Evolutionary conservation across 805 yeast species (phyloP), one percentile per base, ranked within the genome.

Genomic region (Ascoidea tarda): DNA sequence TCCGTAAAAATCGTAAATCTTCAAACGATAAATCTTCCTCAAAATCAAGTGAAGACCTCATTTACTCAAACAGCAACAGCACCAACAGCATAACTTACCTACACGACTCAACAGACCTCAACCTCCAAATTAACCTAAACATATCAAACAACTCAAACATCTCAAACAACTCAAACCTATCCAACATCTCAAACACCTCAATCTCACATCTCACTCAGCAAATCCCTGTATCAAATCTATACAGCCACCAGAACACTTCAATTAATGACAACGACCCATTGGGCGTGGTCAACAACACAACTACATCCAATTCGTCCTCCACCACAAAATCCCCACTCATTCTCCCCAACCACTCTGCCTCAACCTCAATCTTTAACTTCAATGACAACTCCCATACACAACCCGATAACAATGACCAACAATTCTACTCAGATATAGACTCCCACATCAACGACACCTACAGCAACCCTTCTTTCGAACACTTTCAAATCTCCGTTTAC

Each of bases 401-500:
- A 6, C 33, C 51, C 48, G 49, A 51, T n/a, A 31, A 16, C 32
- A 53, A 16, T 46, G 52, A 44, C 50, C 53, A 48, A 16, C 49
- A n/a, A 44, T 53, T 54, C 45, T 48, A 52, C 8, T 47, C 33
- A 32, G 59, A 61, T 12, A 54, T 55, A 6, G 32, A 55, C 6
- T 46, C 32, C 6, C 47, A 51, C 32, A 45, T 49, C 16, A 44
- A 51, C 31, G 46, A 53, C 48, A 16, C 59, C 51, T 12, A 59
- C 61, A 5, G 51, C 57, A 44, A 50, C 53, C 42, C 47, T 46
- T 10, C 14, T 38, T 5, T 44, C 33, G 70, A 66, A 46, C 64
- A 68, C n/a, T 74, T 86, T 55, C 80, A 77, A 5, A 83, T 90
- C 46, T 66, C 81, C 1, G 96, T 90, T 10, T 91, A 91, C 2